Percentiles rank a stretch among this genome's conserved stretches.
Conservation (phyloP, 768 basidiomycete genomes). For the Naganishia onofrii region DNA sequence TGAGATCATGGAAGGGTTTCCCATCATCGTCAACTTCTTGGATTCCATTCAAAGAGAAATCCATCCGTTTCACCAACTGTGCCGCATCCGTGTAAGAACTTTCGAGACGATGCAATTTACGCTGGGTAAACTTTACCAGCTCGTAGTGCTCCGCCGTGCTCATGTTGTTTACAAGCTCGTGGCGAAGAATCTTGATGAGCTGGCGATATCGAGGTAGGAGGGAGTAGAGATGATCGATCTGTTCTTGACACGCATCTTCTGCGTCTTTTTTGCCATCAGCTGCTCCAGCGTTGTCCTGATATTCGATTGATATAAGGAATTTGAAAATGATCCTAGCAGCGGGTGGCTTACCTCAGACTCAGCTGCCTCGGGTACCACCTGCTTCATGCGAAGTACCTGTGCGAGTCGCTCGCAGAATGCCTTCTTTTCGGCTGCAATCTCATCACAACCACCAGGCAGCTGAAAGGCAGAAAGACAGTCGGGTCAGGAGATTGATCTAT, state of each 20-base stretch:
- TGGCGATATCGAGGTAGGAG: conserved; percentile 5
- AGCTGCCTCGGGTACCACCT: too few species aligned
- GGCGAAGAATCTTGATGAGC: not conserved
- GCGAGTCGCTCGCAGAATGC: too few species aligned
- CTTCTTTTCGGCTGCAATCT: too few species aligned
- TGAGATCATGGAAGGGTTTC: not conserved
- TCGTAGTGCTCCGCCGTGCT: not conserved
- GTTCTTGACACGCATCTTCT: not conserved
- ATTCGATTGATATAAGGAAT: too few species aligned
- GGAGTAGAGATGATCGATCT: conserved; percentile 1
- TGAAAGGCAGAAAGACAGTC: too few species aligned
- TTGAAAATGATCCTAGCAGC: too few species aligned
- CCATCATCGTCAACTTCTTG: not conserved
- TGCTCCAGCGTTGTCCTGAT: too few species aligned
- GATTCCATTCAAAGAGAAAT: conserved; percentile 1
- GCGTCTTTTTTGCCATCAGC: too few species aligned
- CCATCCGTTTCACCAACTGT: conserved; percentile 5
- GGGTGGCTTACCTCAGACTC: too few species aligned
- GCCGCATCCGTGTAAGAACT: not conserved
- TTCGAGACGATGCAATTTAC: not conserved
- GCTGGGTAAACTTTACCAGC: not conserved
- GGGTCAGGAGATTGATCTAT: too few species aligned
- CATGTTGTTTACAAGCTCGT: conserved; percentile 4
- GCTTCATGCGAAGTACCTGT: too few species aligned
- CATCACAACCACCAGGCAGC: too few species aligned